phyloP scores from a whole-genome alignment of 2,329 filamentous ascomycete genomes.

The Rhinocladiella similis region DNA sequence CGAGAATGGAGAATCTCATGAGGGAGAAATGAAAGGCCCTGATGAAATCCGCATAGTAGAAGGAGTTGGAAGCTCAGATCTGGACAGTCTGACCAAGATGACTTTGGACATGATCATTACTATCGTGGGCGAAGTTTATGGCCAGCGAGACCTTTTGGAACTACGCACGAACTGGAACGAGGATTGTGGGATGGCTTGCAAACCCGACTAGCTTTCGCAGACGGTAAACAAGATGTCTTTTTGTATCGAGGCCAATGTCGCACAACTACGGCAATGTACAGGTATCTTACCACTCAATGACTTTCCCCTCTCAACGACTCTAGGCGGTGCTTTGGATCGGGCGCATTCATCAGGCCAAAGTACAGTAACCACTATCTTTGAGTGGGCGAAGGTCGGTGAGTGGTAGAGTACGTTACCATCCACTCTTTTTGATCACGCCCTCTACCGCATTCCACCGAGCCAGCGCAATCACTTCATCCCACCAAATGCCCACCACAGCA shows the following conservation, averaged over 20 bases:
- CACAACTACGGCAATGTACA: too few species aligned
- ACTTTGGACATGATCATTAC: conserved; percentile 92
- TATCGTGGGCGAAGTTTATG: conserved; percentile 82
- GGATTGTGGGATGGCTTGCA: conserved; percentile 7
- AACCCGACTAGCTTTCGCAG: neutral
- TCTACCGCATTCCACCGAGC: too few species aligned
- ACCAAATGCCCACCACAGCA: neutral
- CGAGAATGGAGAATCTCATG: conserved; percentile 7
- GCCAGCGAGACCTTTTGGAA: conserved; percentile 81
- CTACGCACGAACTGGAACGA: conserved; percentile 60
- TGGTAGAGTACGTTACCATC: too few species aligned
- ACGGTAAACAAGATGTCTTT: conserved; percentile 1
- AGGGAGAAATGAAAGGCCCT: conserved; percentile 19
- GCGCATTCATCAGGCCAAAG: too few species aligned
- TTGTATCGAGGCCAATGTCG: neutral
- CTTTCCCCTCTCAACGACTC: neutral
- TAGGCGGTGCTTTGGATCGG: too few species aligned
- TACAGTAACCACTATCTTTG: too few species aligned
- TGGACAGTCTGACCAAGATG: conserved; percentile 30
- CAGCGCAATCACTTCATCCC: too few species aligned
- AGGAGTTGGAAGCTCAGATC: neutral
- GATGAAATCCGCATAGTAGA: conserved; percentile 26
- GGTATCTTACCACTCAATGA: too few species aligned
- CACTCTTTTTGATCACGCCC: too few species aligned
- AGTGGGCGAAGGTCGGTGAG: too few species aligned